phyloP scores from a whole-genome alignment of 1,284 basidiomycete genomes.

The Salmacisia buchloeana region DNA sequence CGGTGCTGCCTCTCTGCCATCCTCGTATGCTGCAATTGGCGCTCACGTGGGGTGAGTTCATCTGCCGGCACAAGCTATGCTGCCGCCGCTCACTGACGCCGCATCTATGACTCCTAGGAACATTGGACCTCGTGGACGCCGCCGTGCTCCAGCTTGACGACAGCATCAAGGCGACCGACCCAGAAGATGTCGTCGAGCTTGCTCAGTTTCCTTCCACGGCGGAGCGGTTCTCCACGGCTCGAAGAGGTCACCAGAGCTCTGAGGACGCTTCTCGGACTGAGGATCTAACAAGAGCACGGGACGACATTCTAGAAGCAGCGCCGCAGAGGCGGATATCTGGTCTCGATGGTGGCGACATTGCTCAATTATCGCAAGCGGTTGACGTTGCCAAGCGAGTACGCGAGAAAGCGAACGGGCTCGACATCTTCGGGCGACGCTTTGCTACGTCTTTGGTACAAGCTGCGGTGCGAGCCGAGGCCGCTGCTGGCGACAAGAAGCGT shows the following conservation, averaged over 20 bases:
- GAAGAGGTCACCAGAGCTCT: not conserved
- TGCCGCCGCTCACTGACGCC: too few species aligned
- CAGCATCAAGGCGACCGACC: not conserved
- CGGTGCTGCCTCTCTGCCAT: not conserved
- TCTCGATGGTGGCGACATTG: too few species aligned
- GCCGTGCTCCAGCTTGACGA: not conserved
- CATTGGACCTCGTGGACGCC: not conserved
- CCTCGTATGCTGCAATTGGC: not conserved
- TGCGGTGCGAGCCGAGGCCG: conserved; percentile 45
- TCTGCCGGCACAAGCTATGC: too few species aligned
- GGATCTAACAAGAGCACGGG: not conserved
- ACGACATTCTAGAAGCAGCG: too few species aligned
- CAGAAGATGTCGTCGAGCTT: not conserved
- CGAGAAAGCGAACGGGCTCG: too few species aligned
- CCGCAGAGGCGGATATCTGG: too few species aligned
- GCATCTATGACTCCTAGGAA: too few species aligned
- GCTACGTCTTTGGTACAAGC: too few species aligned
- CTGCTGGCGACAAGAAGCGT: conserved; percentile 63
- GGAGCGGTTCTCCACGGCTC: not conserved
- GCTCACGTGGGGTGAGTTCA: not conserved
- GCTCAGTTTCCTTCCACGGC: not conserved
- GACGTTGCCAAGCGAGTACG: too few species aligned
- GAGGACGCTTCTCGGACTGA: not conserved
- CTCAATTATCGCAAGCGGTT: too few species aligned
- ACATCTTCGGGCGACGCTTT: too few species aligned